Evolutionary conservation across 768 basidiomycete species (phyloP), one percentile per base, ranked within the genome.

Genomic region (Sistotremastrum suecicum): DNA sequence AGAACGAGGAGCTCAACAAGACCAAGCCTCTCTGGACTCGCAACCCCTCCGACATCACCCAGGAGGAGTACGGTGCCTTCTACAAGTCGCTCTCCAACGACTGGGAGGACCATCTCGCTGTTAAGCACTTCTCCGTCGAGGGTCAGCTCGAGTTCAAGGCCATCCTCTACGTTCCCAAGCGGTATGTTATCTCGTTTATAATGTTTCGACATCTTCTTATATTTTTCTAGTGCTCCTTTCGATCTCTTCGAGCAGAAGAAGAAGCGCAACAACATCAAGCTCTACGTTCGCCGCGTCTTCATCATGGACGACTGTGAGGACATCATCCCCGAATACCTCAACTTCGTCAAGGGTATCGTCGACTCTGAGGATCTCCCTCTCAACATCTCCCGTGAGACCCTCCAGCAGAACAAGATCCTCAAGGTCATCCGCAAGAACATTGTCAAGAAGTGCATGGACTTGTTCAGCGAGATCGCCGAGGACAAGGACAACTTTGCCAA

Each of bases 201-300:
- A 4, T 0, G 8, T 20, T 12, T 10, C 29, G 33, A 31, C 54
- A 9, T 46, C 41, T 45, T 51, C 34, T 35, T 11, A 5, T 44
- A 20, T 39, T 3, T 41, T 12, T 32, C 30, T 44, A 91, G 91
- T 50, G 95, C 94, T 39, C 95, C 95, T 44, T 98, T 98, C 67
- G 95, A 99, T 61, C 83, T 99, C 63, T 99, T 99, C 70, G 95
- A 99, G 74, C 87, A 86, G 50, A 98, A 99, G 84, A 98, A 98
- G 86, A 98, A 98, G 80, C 88, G 94, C 59, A 97, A 97, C 78
- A 98, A 98, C 84, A 98, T 99, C 78, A 99, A 99, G 72, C 91
- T 99, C 63, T 99, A 98, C 63, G 95, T 99, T 56, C 89, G 95
- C 73, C 90, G 95, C 47, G 94, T 98, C 60, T 98, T 99, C 76